Conservation (phyloP, 2,329 filamentous ascomycete genomes). For the Atkinsonella texensis region DNA sequence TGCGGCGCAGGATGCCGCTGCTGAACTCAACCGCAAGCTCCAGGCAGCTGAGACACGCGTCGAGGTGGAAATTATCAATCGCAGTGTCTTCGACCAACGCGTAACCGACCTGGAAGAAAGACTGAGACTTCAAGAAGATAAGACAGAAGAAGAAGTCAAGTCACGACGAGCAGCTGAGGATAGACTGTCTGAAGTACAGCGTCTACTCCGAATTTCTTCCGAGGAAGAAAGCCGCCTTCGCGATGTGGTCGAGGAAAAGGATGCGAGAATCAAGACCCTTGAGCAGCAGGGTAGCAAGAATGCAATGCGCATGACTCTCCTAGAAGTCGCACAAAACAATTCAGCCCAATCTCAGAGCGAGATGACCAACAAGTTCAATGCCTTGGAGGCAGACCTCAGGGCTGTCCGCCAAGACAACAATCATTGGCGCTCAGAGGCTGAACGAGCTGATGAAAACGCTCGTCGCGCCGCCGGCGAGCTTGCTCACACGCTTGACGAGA, state of each 20-base stretch:
- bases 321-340: constrained; percentile 55
- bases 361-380: constrained; percentile 41
- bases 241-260: constrained; percentile 54
- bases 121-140: constrained; percentile 49
- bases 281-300: constrained; percentile 44
- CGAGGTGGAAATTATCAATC: constrained; percentile 49
- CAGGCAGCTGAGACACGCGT: constrained; percentile 46
- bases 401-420: constrained; percentile 43
- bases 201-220: constrained; percentile 54
- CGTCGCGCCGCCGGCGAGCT: constrained; percentile 38
- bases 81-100: constrained; percentile 45
- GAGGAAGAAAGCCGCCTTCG: constrained; percentile 60
- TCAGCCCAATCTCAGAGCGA: constrained; percentile 42
- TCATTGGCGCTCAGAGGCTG: constrained; percentile 51
- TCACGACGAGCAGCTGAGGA: constrained; percentile 58
- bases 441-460: constrained; percentile 41
- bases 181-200: constrained; percentile 58
- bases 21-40: constrained; percentile 42
- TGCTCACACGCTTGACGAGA: constrained; percentile 39
- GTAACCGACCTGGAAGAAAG: constrained; percentile 59
- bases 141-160: constrained; percentile 51
- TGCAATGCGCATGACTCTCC: constrained; percentile 49
- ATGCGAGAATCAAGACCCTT: constrained; percentile 50
- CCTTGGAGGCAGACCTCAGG: constrained; percentile 41
- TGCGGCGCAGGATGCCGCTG: constrained; percentile 38